These are phyloP conservation scores for Parastagonospora avenae DNA, from an alignment of 2,329 filamentous ascomycete genomes.

Conservation along the genomic window DNA sequence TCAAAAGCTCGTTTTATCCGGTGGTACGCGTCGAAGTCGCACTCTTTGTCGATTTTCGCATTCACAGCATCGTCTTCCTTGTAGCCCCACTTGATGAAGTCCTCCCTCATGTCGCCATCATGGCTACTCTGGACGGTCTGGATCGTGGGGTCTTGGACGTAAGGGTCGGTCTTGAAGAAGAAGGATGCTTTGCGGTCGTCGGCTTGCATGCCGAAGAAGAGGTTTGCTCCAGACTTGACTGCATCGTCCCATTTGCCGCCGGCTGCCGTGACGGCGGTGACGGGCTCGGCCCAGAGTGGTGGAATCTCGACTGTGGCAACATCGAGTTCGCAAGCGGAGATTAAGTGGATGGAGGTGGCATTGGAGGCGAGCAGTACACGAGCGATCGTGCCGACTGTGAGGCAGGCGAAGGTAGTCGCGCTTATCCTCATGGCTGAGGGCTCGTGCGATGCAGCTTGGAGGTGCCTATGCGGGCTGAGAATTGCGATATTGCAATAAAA, in stretches of 20 bases:
- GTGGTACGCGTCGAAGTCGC: constrained; percentile 15
- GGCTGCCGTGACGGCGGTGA: not conserved
- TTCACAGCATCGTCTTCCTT: constrained; percentile 7
- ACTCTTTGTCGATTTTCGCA: constrained; percentile 7
- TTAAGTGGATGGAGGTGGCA: too few species aligned
- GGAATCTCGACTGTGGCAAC: too few species aligned
- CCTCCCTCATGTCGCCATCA: not conserved
- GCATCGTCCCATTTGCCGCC: not conserved
- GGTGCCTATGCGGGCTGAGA: too few species aligned
- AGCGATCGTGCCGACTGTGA: too few species aligned
- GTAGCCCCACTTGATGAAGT: constrained; percentile 15
- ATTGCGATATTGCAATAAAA: too few species aligned
- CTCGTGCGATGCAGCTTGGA: too few species aligned
- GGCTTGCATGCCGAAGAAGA: not conserved
- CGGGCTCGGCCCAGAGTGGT: too few species aligned
- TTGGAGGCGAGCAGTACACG: too few species aligned
- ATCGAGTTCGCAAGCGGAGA: too few species aligned
- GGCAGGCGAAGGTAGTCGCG: too few species aligned
- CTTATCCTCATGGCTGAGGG: too few species aligned
- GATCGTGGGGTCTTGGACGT: not conserved
- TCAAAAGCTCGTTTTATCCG: constrained; percentile 13
- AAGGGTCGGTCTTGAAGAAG: not conserved
- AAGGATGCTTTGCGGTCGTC: not conserved
- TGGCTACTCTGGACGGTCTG: not conserved
- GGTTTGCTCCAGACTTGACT: not conserved